Conservation (phyloP, 371 early-diverging fungal genomes). For the Mortierella sp. region DNA sequence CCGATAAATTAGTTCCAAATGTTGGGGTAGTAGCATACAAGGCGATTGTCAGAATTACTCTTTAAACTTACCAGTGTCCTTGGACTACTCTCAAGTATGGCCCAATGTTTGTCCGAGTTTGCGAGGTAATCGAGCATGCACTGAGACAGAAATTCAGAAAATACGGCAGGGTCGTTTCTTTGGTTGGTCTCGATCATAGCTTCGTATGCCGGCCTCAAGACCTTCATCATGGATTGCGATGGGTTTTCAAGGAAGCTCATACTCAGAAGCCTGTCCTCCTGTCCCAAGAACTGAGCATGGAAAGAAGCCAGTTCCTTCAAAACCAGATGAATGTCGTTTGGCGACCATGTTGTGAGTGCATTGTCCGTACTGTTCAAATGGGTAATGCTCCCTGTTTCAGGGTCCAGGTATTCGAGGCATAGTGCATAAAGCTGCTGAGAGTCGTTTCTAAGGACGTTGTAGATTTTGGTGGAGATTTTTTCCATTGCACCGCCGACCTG, state of each 20-base stretch:
- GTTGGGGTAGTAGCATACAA: background rate
- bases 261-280: constrained; percentile 22
- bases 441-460: constrained; percentile 52
- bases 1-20: background rate
- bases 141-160: constrained; percentile 29
- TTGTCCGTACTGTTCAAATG: constrained; percentile 52
- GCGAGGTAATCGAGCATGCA: constrained; percentile 33
- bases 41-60: background rate
- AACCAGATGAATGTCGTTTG: constrained; percentile 42
- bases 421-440: constrained; percentile 52
- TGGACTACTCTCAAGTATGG: constrained; percentile 36
- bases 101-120: constrained; percentile 49
- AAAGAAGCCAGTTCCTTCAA: constrained; percentile 44
- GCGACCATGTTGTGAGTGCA: constrained; percentile 31
- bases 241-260: constrained; percentile 54
- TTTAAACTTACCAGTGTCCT: constrained; percentile 45
- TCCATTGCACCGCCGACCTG: constrained; percentile 51
- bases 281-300: constrained; percentile 53
- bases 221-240: constrained; percentile 34
- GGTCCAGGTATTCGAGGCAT: constrained; percentile 52
- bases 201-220: constrained; percentile 43
- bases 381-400: constrained; percentile 30
- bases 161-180: constrained; percentile 32
- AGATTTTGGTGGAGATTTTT: constrained; percentile 54
- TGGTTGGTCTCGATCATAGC: constrained; percentile 45